Percentiles rank a stretch among this genome's conserved stretches.
phyloP scores from a whole-genome alignment of 2,329 filamentous ascomycete species.

The Atkinsonella texensis region DNA sequence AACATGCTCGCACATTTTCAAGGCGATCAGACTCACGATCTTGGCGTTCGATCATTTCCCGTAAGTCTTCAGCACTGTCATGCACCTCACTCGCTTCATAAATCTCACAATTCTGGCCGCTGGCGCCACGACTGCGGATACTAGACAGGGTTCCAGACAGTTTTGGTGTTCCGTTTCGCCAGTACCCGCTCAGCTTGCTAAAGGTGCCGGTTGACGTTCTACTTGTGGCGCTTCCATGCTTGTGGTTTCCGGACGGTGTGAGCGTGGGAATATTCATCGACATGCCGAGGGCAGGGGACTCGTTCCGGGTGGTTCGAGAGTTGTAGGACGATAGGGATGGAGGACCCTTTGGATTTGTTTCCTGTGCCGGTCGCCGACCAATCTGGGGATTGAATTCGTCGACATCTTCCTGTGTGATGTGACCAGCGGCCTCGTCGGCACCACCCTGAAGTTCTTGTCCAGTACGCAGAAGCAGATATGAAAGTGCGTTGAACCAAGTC shows the following conservation, averaged over 20 bases:
- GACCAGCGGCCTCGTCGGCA: slow-evolving; percentile 44
- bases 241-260: slow-evolving; percentile 35
- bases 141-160: slow-evolving; percentile 39
- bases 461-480: slow-evolving; percentile 77
- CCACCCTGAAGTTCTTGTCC: slow-evolving; percentile 50
- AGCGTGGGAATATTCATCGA: slow-evolving; percentile 44
- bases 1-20: slow-evolving; percentile 94
- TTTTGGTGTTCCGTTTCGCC: slow-evolving; percentile 34
- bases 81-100: slow-evolving; percentile 52
- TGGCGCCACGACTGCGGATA: slow-evolving; percentile 38
- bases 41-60: slow-evolving; percentile 66
- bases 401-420: slow-evolving; percentile 49
- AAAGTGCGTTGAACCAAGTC: slow-evolving; percentile 96
- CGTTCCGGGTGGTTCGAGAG: slow-evolving; percentile 57
- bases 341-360: slow-evolving; percentile 39
- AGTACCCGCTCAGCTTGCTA: slow-evolving; percentile 48
- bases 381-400: slow-evolving; percentile 72
- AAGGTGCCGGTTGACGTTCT: slow-evolving; percentile 35
- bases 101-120: slow-evolving; percentile 33
- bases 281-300: slow-evolving; percentile 42
- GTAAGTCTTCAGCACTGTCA: slow-evolving; percentile 73
- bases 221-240: slow-evolving; percentile 14
- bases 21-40: slow-evolving; percentile 66
- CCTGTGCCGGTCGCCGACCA: slow-evolving; percentile 19
- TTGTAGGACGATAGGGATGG: slow-evolving; percentile 70